Base-by-base conservation (phyloP, 2,329 filamentous ascomycete genomes). In the Sporothrix phasma region DNA sequence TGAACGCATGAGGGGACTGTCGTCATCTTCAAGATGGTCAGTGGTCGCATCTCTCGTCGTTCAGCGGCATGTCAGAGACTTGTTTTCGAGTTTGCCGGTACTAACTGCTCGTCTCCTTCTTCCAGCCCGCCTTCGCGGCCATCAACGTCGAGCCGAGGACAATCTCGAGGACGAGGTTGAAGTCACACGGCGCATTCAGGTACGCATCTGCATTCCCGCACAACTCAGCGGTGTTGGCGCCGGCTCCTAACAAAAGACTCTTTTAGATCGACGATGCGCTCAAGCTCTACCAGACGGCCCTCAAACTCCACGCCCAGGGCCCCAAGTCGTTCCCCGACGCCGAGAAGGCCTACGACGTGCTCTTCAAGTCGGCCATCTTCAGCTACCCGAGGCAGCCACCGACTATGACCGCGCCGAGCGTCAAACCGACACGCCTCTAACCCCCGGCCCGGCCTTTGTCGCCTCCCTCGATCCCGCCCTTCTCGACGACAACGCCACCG, bases 361-460 rank as follows among this genome's bases (percentile, higher is more conserved):
- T 99, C 1, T 95, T 99, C 74, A 79, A 88, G 62, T 97, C 92
- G 29, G 94, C 97, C 64, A 94, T 99, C 65, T 97, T 97, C 78
- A 88, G 86, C 71, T 96, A 94, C 72, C 88, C 61, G 93, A 97
- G 74, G 91, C 89, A 3, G 79, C 86, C 47, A 92, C 91, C 61
- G 92, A 96, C 69, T 95, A 92, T 71, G 85, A 89, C 68, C 85
- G 90, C 69, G 82, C 87, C 64, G 86, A 86, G 67, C 74, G 76
- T 68, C 78, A 84, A 39, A 79, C 80, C 13, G 79, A 84, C 61
- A 75, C 76, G 10, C 76, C 80, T 63, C 76, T 80, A 2, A 74
- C 76, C 1, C 71, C 78, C 22, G 82, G 85, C 62, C 72, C 78
- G 3, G 73, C 74, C 1, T 81, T 81, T 68, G 77, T 77, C 3